Evolutionary conservation across 768 basidiomycete species (phyloP), one percentile per base, ranked within the genome.

Genomic region (Chalciporus chontae): DNA sequence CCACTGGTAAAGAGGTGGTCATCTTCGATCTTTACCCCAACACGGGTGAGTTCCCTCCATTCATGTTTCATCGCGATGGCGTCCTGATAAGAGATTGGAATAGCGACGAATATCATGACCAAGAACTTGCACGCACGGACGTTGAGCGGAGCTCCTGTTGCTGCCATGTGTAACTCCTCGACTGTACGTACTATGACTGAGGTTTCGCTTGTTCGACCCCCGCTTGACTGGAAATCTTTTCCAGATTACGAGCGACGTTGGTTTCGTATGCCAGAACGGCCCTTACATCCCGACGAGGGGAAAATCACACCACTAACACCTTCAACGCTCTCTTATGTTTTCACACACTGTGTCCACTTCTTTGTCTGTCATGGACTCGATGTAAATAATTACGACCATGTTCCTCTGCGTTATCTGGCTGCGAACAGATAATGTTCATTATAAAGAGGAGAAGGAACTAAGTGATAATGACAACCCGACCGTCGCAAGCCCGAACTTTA

Each of bases 21-120:
- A 82, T 84, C 41, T 73, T 83, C 34, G 82, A 83, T 57, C 62
- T 84, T 23, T 79, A 80, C 51, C 75, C 77, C 3, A 68, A 69
- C n/a, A 83, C 81, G 7, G 74, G 79, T 79, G 18, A 5, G 46
- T 18, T 21, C 15, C 10, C 5, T 8, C 0, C 51, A n/a, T n/a
- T n/a, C n/a, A n/a, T n/a, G 69, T 2, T 21, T 21, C 21, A 2
- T 21, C 21, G 21, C 8, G 18, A 14, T 21, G 21, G 21, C 21
- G 2, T 2, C 21, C 21, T 21, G 21, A 21, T 21, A 21, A 21
- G 21, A 21, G 21, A 21, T 21, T 21, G 21, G 21, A 18, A n/a
- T 18, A 36, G 42, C 39, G 79, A 65, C 64, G 8, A 78, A 80
- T 54, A 65, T 85, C 45, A 60, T 77, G 23, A 74, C 77, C 0